Evolutionary conservation across 2,329 filamentous ascomycete genomes (phyloP).

Genomic region (Knufia fluminis): DNA sequence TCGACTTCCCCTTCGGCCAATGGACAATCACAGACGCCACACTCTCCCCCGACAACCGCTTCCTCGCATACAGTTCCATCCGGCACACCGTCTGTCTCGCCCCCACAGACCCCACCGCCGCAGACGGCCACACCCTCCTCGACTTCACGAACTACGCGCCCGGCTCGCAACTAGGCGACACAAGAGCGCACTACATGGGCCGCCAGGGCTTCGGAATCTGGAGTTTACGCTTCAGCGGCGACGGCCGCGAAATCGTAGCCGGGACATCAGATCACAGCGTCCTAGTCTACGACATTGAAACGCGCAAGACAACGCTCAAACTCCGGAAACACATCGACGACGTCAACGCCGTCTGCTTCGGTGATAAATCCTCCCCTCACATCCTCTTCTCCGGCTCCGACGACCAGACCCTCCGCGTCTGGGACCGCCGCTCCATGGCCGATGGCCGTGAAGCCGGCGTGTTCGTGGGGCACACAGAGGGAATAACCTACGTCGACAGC

Average conservation of each 20-base stretch:
- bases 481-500: slow-evolving; percentile 60
- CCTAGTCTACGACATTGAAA: slow-evolving; percentile 87
- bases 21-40: slow-evolving; percentile 97
- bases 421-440: slow-evolving; percentile 70
- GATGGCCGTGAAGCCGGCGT: slow-evolving; percentile 54
- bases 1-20: slow-evolving; percentile 72
- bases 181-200: slow-evolving; percentile 20
- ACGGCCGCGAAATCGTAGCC: slow-evolving; percentile 81
- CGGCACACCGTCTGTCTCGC: slow-evolving; percentile 75
- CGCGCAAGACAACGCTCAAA: slow-evolving; percentile 61
- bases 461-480: slow-evolving; percentile 57
- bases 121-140: slow-evolving; percentile 68
- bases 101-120: slow-evolving; percentile 73
- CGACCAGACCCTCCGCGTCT: slow-evolving; percentile 87
- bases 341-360: slow-evolving; percentile 95
- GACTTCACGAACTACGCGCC: slow-evolving; percentile 51
- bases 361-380: slow-evolving; percentile 77
- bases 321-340: slow-evolving; percentile 75
- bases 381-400: slow-evolving; percentile 95
- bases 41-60: slow-evolving; percentile 82
- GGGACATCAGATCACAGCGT: slow-evolving; percentile 73
- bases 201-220: slow-evolving; percentile 53
- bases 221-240: slow-evolving; percentile 85
- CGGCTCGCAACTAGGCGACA: slow-evolving; percentile 6
- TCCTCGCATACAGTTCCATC: slow-evolving; percentile 86